Conservation (phyloP, 176 grass and related monocot genomes). For the Avena eriantha region DNA sequence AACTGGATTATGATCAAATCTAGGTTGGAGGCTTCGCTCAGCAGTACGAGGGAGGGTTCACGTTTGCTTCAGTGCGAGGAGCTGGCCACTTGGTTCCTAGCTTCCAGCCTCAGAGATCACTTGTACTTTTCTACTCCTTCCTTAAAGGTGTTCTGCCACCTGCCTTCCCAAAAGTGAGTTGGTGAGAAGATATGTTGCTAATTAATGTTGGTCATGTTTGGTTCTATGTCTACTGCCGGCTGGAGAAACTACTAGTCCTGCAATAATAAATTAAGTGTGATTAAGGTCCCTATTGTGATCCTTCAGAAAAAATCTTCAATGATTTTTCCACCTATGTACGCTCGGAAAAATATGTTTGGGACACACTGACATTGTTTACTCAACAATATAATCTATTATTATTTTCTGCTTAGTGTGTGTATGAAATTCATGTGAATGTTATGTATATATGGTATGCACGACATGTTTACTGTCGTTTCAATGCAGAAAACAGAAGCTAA, state of each 20-base stretch:
- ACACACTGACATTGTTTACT: no score
- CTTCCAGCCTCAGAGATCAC: conserved; percentile 54
- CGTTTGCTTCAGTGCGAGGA: conserved; percentile 41
- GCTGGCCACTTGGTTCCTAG: conserved; percentile 64
- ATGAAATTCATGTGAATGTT: no score
- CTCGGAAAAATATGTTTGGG: no score
- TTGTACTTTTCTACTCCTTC: conserved; percentile 45
- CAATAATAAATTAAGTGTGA: conserved; percentile 10
- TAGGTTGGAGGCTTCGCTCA: conserved; percentile 61
- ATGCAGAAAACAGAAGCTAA: no score
- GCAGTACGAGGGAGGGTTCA: conserved; percentile 56
- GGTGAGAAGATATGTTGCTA: neutral
- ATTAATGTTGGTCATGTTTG: neutral
- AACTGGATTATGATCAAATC: neutral
- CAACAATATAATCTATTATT: no score
- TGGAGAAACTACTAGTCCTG: neutral
- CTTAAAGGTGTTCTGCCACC: conserved; percentile 39
- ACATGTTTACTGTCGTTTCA: no score
- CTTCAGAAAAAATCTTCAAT: no score
- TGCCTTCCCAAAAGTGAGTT: neutral
- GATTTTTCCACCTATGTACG: no score
- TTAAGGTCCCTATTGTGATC: no score
- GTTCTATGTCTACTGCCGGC: neutral
- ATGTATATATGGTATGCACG: no score
- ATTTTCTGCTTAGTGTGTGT: no score